Percentiles rank a stretch among this genome's conserved stretches.
phyloP scores from a whole-genome alignment of 306 rosid genomes.

The Malus sylvestris region DNA sequence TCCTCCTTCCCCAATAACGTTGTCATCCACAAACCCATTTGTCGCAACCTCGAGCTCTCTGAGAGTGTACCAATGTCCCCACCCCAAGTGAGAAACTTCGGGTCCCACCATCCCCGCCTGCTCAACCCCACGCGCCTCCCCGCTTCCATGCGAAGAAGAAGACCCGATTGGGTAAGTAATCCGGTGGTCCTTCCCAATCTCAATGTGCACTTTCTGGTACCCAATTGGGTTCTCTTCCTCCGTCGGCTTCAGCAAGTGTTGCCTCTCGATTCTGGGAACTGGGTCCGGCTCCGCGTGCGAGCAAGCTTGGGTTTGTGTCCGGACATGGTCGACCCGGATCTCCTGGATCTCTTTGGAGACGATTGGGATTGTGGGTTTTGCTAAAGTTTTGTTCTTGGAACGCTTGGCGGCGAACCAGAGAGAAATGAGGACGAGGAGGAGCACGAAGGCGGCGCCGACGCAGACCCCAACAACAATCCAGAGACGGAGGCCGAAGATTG shows the following conservation, averaged over 20 bases:
- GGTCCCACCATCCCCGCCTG: slow-evolving; percentile 57
- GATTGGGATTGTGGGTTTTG: slow-evolving; percentile 44
- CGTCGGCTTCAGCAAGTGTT: slow-evolving; percentile 33
- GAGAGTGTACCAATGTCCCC: slow-evolving; percentile 95
- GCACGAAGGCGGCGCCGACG: slow-evolving; percentile 68
- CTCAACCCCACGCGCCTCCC: slow-evolving; percentile 42
- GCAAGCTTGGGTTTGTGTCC: slow-evolving; percentile 27
- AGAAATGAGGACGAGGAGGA: slow-evolving; percentile 59
- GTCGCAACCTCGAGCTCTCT: slow-evolving; percentile 81
- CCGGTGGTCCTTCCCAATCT: slow-evolving; percentile 73
- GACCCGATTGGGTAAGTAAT: slow-evolving; percentile 63
- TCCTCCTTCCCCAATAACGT: slow-evolving; percentile 87
- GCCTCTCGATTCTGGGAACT: slow-evolving; percentile 25
- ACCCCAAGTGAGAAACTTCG: slow-evolving; percentile 90
- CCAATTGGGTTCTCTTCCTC: slow-evolving; percentile 47
- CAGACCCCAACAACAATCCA: slow-evolving; percentile 68
- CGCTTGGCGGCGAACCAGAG: slow-evolving; percentile 59
- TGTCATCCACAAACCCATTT: slow-evolving; percentile 51
- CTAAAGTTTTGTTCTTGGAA: slow-evolving; percentile 34
- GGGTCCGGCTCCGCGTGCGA: slow-evolving; percentile 47
- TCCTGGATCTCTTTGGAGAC: slow-evolving; percentile 78
- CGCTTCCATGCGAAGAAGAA: slow-evolving; percentile 42
- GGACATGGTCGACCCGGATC: slow-evolving; percentile 38
- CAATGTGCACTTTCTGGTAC: slow-evolving; percentile 49
- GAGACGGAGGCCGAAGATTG: slow-evolving; percentile 66